These are phyloP conservation scores for Pseudocercospora vitis DNA, from an alignment of 2,329 filamentous ascomycete genomes.

Conservation along the genomic window DNA sequence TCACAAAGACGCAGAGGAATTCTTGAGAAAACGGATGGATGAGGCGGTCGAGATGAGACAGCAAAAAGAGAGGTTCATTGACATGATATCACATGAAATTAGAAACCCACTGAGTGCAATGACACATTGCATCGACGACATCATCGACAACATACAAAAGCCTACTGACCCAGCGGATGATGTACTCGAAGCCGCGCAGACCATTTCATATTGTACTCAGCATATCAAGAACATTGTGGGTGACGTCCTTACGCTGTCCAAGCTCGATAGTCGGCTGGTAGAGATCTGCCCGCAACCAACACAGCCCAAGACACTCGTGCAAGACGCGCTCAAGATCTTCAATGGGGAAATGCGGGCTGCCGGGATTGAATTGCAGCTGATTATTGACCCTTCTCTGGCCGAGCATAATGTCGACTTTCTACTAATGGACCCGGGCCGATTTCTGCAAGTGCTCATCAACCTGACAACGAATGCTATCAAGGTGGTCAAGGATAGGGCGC, in stretches of 20 bases:
- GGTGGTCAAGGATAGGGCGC: slow-evolving; percentile 40
- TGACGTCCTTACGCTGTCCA: slow-evolving; percentile 49
- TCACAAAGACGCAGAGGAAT: slow-evolving; percentile 46
- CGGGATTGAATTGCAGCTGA: slow-evolving; percentile 30
- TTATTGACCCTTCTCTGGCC: slow-evolving; percentile 14
- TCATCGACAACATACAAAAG: slow-evolving; percentile 28
- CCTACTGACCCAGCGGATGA: slow-evolving; percentile 13
- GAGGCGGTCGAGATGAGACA: slow-evolving; percentile 42
- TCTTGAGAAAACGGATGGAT: slow-evolving; percentile 41
- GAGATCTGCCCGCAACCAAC: slow-evolving; percentile 41
- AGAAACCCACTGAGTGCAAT: slow-evolving; percentile 47
- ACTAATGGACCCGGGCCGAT: slow-evolving; percentile 29
- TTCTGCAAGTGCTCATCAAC: slow-evolving; percentile 43
- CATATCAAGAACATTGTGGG: slow-evolving; percentile 45
- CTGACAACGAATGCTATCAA: slow-evolving; percentile 49
- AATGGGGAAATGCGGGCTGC: slow-evolving; percentile 41
- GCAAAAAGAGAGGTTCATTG: slow-evolving; percentile 36
- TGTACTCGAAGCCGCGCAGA: slow-evolving; percentile 32
- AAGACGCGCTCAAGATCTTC: slow-evolving; percentile 43
- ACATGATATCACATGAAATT: slow-evolving; percentile 43
- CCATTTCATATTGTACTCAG: slow-evolving; percentile 34
- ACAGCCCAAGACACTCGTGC: slow-evolving; percentile 37
- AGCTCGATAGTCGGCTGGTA: slow-evolving; percentile 35
- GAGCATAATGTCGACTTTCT: slow-evolving; percentile 27
- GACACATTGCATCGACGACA: slow-evolving; percentile 47